Percentiles rank a stretch among this genome's conserved stretches.
phyloP scores from a whole-genome alignment of 768 basidiomycete species.

The Russula foetens region DNA sequence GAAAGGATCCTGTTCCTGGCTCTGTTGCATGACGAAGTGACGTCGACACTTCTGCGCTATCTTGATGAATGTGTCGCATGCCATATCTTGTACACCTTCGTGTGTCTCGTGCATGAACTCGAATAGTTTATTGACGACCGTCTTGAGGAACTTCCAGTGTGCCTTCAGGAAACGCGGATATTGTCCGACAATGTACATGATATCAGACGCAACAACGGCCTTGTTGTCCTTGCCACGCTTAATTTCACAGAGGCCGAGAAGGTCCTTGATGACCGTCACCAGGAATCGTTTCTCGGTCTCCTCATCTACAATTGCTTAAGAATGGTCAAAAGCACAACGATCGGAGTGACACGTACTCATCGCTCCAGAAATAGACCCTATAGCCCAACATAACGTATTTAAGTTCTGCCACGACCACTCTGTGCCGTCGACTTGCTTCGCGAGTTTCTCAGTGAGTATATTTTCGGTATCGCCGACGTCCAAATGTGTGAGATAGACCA shows the following conservation, averaged over 20 bases:
- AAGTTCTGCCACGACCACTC: conserved; percentile 99
- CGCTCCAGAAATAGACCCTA: conserved; percentile 96
- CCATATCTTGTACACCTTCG: conserved; percentile 99
- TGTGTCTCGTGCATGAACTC: conserved; percentile 99
- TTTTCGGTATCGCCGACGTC: conserved; percentile 95
- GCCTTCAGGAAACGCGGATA: conserved; percentile 99
- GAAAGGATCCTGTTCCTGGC: conserved; percentile 94
- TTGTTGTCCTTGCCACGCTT: conserved; percentile 99
- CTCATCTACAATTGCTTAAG: conserved; percentile 54
- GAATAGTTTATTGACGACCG: conserved; percentile 98
- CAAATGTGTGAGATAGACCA: conserved; percentile 96
- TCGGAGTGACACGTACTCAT: conserved; percentile 70
- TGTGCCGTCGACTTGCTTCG: conserved; percentile 93
- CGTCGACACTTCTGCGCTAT: conserved; percentile 97
- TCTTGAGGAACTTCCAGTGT: conserved; percentile 99
- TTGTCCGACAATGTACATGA: conserved; percentile 99
- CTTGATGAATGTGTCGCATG: conserved; percentile 99
- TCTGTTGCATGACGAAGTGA: conserved; percentile 98
- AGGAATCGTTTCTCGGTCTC: conserved; percentile 99
- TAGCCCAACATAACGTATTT: conserved; percentile 99
- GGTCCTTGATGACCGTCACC: conserved; percentile 97
- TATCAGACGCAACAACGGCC: conserved; percentile 92
- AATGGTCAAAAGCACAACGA: neutral
- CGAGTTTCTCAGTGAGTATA: conserved; percentile 93
- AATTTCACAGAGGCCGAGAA: conserved; percentile 95